phyloP scores from a whole-genome alignment of 1,284 basidiomycete species.

The Heterobasidion parviporum region DNA sequence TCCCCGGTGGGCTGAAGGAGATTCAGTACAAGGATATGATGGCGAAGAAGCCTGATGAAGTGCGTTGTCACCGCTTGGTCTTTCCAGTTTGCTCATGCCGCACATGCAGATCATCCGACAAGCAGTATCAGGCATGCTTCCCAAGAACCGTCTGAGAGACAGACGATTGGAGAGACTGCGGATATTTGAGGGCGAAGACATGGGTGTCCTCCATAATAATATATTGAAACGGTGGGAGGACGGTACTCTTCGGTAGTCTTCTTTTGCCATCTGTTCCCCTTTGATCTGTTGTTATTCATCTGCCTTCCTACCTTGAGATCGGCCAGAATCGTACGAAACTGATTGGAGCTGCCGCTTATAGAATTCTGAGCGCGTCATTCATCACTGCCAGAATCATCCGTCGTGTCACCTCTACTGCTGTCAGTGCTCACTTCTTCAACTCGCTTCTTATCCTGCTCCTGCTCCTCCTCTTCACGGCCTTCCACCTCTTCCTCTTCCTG shows the following conservation, averaged over 20 bases:
- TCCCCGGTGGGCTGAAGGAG: slow-evolving; percentile 90
- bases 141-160: slow-evolving; percentile 90
- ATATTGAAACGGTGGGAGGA: slow-evolving; percentile 72
- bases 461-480: not conserved
- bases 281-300: slow-evolving; percentile 8
- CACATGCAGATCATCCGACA: slow-evolving; percentile 80
- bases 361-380: too few species aligned
- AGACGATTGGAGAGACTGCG: slow-evolving; percentile 77
- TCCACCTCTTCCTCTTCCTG: slow-evolving; percentile 11
- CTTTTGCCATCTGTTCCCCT: slow-evolving; percentile 3
- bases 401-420: not conserved
- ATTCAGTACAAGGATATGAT: slow-evolving; percentile 79
- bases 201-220: slow-evolving; percentile 62
- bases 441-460: slow-evolving; percentile 7
- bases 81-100: not conserved
- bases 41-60: slow-evolving; percentile 85
- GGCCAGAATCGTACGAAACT: not conserved
- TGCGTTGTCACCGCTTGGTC: slow-evolving; percentile 30
- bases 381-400: too few species aligned
- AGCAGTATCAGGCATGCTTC: slow-evolving; percentile 94
- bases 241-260: slow-evolving; percentile 37
- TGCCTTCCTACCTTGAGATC: not conserved
- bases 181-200: slow-evolving; percentile 73
- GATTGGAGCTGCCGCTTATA: not conserved
- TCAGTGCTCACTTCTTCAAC: slow-evolving; percentile 1